Percentiles rank a stretch among this genome's conserved stretches.
Conservation (phyloP, 2,329 filamentous ascomycete species). For the Calonectria hawksworthii region DNA sequence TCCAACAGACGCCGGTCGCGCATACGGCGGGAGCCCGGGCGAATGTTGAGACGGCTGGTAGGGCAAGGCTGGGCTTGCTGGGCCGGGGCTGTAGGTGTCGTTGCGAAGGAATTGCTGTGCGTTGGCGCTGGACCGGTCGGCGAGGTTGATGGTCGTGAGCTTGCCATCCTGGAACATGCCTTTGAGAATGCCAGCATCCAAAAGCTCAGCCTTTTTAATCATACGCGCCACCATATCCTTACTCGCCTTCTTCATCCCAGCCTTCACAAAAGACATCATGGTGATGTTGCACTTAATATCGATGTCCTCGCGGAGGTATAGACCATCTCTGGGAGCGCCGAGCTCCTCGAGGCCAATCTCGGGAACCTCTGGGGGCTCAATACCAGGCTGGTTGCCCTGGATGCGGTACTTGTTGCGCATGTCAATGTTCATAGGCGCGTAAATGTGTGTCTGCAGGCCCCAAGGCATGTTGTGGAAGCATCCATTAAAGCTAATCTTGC, state of each 20-base stretch:
- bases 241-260: slow-evolving; percentile 75
- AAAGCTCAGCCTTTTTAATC: slow-evolving; percentile 78
- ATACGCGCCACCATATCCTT: slow-evolving; percentile 78
- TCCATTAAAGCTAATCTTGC: slow-evolving; percentile 77
- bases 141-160: slow-evolving; percentile 71
- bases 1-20: slow-evolving; percentile 13
- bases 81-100: slow-evolving; percentile 32
- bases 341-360: slow-evolving; percentile 73
- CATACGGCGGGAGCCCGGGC: slow-evolving; percentile 34
- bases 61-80: slow-evolving; percentile 34
- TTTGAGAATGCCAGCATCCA: slow-evolving; percentile 75
- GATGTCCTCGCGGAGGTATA: slow-evolving; percentile 79
- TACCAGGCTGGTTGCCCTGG: slow-evolving; percentile 76
- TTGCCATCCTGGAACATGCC: slow-evolving; percentile 77
- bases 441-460: slow-evolving; percentile 80
- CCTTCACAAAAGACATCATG: slow-evolving; percentile 75
- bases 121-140: slow-evolving; percentile 58
- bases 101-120: slow-evolving; percentile 54
- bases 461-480: slow-evolving; percentile 81
- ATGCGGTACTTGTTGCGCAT: slow-evolving; percentile 78
- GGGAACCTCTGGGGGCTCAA: slow-evolving; percentile 71
- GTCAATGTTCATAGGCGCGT: slow-evolving; percentile 76
- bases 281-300: slow-evolving; percentile 79
- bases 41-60: slow-evolving; percentile 44
- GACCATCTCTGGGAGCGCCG: slow-evolving; percentile 72